Evolutionary conservation across 1,284 basidiomycete species (phyloP).

Genomic region (Trametes hirsuta): DNA sequence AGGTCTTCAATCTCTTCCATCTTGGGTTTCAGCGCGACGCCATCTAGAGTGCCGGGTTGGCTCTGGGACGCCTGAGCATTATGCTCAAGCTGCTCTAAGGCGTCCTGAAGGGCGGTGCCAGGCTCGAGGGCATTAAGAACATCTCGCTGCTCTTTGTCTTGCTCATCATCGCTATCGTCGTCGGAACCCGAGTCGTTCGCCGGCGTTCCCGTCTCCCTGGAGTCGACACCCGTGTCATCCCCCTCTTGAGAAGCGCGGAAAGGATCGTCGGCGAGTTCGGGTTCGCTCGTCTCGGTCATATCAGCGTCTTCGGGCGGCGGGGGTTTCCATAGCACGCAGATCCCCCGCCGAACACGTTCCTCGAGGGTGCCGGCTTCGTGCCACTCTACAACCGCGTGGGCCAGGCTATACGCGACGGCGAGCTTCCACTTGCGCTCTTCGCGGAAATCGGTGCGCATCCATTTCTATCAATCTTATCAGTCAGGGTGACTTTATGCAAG

Average conservation of each 20-base stretch:
- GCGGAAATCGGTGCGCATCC: conserved; percentile 95
- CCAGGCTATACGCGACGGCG: conserved; percentile 84
- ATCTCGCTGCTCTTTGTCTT: conserved; percentile 52
- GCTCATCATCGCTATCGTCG: conserved; percentile 68
- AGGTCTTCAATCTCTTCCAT: conserved; percentile 65
- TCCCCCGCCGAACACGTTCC: conserved; percentile 70
- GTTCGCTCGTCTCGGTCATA: conserved; percentile 30
- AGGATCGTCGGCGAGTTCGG: conserved; percentile 14
- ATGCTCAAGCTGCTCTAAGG: conserved; percentile 45
- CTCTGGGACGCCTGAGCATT: background rate
- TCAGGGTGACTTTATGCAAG: conserved; percentile 4
- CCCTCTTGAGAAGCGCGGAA: conserved; percentile 27
- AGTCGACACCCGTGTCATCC: conserved; percentile 29
- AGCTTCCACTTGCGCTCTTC: conserved; percentile 96
- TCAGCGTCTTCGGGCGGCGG: conserved; percentile 38
- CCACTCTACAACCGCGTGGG: conserved; percentile 86
- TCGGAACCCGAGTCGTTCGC: conserved; percentile 43
- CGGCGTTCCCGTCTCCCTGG: conserved; percentile 36
- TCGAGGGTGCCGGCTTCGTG: conserved; percentile 71
- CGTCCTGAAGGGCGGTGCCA: conserved; percentile 51
- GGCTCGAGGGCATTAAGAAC: conserved; percentile 63
- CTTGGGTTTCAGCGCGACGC: conserved; percentile 53
- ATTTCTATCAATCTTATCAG: conserved; percentile 86
- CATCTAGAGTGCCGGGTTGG: conserved; percentile 33
- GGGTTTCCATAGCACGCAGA: conserved; percentile 69